Conservation (phyloP, 2,329 filamentous ascomycete species). For the Pseudogymnoascus sp. region DNA sequence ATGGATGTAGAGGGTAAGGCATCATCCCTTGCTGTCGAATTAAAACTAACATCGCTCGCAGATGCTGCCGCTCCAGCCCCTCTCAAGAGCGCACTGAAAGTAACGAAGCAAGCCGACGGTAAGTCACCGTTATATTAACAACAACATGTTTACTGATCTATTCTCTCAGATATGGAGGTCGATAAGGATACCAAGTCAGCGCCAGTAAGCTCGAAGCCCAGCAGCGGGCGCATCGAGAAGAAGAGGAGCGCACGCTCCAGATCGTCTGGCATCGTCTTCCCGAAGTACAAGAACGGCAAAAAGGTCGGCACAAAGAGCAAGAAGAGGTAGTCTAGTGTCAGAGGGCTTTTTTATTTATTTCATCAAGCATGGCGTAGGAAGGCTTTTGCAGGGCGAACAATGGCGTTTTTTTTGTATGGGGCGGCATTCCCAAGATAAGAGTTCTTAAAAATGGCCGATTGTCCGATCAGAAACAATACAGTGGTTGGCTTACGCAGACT, state of each 20-base stretch:
- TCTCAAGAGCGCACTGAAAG: conserved; percentile 14
- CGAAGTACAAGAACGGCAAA: conserved; percentile 47
- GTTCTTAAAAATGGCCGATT: background rate
- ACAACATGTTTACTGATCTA: background rate
- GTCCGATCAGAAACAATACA: background rate
- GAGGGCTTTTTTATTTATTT: background rate
- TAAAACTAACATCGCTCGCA: background rate
- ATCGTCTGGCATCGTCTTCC: conserved; percentile 53
- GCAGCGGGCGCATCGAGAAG: conserved; percentile 51
- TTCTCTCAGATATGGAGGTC: conserved; percentile 49
- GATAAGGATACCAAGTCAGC: conserved; percentile 34
- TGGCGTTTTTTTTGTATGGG: background rate
- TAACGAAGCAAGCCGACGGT: conserved; percentile 23
- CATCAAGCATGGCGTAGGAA: conserved; percentile 8
- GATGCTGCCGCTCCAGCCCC: background rate
- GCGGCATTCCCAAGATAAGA: background rate
- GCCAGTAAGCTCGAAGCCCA: conserved; percentile 26
- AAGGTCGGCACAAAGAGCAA: conserved; percentile 37
- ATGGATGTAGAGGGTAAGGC: conserved; percentile 37
- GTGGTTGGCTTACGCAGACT: background rate
- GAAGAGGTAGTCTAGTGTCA: conserved; percentile 14
- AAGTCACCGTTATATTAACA: conserved; percentile 2
- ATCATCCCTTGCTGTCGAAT: background rate
- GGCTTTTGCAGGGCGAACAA: conserved; percentile 8
- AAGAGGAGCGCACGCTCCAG: conserved; percentile 40